Evolutionary conservation across 805 yeast genomes (phyloP), one percentile per base, ranked within the genome.

Genomic region (Peterozyma xylosa): DNA sequence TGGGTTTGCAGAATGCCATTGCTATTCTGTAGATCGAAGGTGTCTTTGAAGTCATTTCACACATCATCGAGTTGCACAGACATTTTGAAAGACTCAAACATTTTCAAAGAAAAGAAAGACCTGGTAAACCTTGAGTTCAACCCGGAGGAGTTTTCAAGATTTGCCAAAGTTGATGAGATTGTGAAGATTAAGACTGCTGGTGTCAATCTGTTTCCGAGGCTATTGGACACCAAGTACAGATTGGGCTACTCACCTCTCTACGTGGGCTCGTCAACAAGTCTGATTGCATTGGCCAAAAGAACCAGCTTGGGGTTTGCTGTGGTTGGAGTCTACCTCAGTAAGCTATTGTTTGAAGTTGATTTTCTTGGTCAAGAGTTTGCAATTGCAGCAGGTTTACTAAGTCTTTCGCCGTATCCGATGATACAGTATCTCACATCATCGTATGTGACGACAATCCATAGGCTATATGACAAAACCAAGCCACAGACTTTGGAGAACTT

Each of bases 391-490:
- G 64, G 72, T 1, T 53, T 73, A 5, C 50, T 79, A 3, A 54
- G 76, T 0, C 56, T 76, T 1, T 48, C 78, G 13, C 82, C 86
- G 3, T 60, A 74, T 2, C 93, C 95, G 0, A 58, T 79, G 2
- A 63, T 76, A 2, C 68, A 68, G 15, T 78, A 70, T 54, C 68
- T 77, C 41, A 75, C 86, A 2, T 65, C 69, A 32, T 80, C 86
- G 42, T 83, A 82, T 51, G 95, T 87, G 30, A 68, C 86, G 2
- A 66, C 87, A 48, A 76, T 87, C 13, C 85, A 76, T 63, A 63
- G 95, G 38, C 66, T 86, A 17, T 86, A 86, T 56, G 79, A 80
- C 52, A 71, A 73, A 35, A 71, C 74, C 3, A 66, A 73, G 54
- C 77, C 81, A 0, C 90, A 86, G 56, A 80, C 85, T 1, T 64